Evolutionary conservation across 345 rosid genomes (phyloP).

Genomic region (Melastoma malabathricum): DNA sequence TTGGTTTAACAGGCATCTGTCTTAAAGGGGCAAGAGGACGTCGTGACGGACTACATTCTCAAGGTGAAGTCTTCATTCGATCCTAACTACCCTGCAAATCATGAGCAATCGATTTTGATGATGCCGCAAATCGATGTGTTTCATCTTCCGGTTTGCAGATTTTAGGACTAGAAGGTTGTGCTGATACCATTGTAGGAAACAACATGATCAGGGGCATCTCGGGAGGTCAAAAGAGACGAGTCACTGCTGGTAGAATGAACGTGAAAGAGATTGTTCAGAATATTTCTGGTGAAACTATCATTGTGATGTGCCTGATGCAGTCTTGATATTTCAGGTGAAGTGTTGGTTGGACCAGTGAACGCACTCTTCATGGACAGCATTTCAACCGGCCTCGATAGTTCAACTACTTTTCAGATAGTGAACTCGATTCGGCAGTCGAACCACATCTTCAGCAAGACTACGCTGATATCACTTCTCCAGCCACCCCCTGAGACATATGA

Average conservation of each 20-base stretch:
- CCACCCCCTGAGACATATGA: conserved; percentile 51
- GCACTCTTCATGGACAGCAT: conserved; percentile 49
- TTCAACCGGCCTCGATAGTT: conserved; percentile 50
- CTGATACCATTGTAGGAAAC: conserved; percentile 9
- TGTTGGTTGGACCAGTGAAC: conserved; percentile 39
- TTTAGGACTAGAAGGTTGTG: conserved; percentile 11
- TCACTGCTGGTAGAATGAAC: conserved; percentile 6
- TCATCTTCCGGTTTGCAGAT: conserved; percentile 4
- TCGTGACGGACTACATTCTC: conserved; percentile 7
- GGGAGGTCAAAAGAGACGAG: conserved; percentile 14
- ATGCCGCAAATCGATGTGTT: neutral
- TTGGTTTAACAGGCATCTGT: conserved; percentile 7
- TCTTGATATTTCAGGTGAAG: conserved; percentile 25
- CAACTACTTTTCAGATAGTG: conserved; percentile 45
- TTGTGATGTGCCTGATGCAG: neutral
- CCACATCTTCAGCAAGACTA: conserved; percentile 27
- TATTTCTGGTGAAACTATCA: neutral
- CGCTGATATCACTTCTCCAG: conserved; percentile 48
- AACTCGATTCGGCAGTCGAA: conserved; percentile 35
- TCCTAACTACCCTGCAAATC: no score
- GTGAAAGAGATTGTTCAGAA: neutral
- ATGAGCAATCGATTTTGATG: neutral
- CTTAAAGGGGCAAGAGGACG: conserved; percentile 4
- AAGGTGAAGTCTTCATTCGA: conserved; percentile 3
- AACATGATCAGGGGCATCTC: conserved; percentile 10